Evolutionary conservation across 202 grass and related monocot species (phyloP), one percentile per base, ranked within the genome.

Genomic region (Saccharum hybrid): DNA sequence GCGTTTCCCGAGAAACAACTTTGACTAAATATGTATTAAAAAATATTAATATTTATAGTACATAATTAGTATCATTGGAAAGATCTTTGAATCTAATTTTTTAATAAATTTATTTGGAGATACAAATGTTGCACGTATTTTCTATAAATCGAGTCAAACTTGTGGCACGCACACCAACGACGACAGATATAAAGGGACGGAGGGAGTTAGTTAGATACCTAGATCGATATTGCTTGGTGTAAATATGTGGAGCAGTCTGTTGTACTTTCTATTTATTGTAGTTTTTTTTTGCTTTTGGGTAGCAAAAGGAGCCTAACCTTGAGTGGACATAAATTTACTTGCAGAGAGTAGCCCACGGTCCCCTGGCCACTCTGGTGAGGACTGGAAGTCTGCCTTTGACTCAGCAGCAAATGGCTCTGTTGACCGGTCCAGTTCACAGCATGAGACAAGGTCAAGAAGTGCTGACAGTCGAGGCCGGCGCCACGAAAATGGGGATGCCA

Each of bases 381-480:
- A 99, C 62, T 99, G 88, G 93, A 96, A 90, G 69, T 94, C 91
- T 71, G 93, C 96, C 68, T 99, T 99, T 30, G 86, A 71, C 88
- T 79, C 93, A 81, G 66, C 90, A 76, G 46, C 88, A 84, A 94
- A 94, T 84, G 93, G 90, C 46, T 81, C 85, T 66, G 80, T 84
- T 48, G 85, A 90, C n/a, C 66, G 46, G 56, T 84, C 90, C 48
- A 88, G 86, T 70, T 89, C 92, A 69, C 73, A 88, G 16, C 82
- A 76, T 10, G 88, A 92, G 74, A 89, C 92, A 18, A 98, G 96
- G 80, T 98, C 92, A 40, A 90, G 69, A 78, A 98, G 92, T 88
- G 87, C 86, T 51, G 86, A 92, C 51, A 72, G 91, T 68, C 88
- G 74, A 3, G 72, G 93, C 5, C 75, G 89, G 6, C 85, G 88